These are phyloP conservation scores for Furcasterigmium furcatum DNA, from an alignment of 2,329 filamentous ascomycete genomes.

Conservation along the genomic window DNA sequence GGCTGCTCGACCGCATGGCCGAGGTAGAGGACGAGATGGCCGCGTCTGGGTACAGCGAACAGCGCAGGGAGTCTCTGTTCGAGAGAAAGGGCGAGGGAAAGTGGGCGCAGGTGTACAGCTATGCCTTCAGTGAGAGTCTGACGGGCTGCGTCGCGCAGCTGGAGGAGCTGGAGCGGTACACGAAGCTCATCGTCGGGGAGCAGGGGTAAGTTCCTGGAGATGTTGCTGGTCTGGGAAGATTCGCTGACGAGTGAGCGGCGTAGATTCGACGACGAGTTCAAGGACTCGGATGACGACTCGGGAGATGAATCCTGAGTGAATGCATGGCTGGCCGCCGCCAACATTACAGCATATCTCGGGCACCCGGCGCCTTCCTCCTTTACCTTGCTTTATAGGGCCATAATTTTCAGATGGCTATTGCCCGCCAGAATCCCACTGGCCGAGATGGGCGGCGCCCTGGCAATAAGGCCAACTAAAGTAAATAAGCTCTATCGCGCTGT, in stretches of 20 bases:
- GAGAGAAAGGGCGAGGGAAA: slow-evolving; percentile 33
- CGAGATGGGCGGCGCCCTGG: too few relatives aligned
- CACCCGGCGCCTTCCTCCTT: too few relatives aligned
- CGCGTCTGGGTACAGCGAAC: not conserved
- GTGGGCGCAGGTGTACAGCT: slow-evolving; percentile 56
- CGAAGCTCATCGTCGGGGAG: slow-evolving; percentile 56
- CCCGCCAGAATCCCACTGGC: too few relatives aligned
- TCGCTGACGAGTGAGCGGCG: too few relatives aligned
- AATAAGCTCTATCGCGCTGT: too few relatives aligned
- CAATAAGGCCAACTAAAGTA: not conserved
- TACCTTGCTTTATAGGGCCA: too few relatives aligned
- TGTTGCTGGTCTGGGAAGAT: too few relatives aligned
- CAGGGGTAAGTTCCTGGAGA: slow-evolving; percentile 33
- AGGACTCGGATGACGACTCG: slow-evolving; percentile 16
- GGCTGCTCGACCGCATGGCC: slow-evolving; percentile 46
- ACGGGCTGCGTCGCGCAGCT: slow-evolving; percentile 53
- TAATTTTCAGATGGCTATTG: too few relatives aligned
- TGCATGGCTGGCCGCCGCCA: too few relatives aligned
- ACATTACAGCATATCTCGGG: too few relatives aligned
- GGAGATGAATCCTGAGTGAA: slow-evolving; percentile 7
- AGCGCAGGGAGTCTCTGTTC: slow-evolving; percentile 14
- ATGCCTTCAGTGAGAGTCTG: slow-evolving; percentile 49
- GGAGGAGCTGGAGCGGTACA: slow-evolving; percentile 51
- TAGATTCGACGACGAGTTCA: slow-evolving; percentile 30
- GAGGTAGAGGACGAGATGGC: slow-evolving; percentile 38